Evolutionary conservation across 331 rosid genomes (phyloP).

Genomic region (Cydonia oblonga): DNA sequence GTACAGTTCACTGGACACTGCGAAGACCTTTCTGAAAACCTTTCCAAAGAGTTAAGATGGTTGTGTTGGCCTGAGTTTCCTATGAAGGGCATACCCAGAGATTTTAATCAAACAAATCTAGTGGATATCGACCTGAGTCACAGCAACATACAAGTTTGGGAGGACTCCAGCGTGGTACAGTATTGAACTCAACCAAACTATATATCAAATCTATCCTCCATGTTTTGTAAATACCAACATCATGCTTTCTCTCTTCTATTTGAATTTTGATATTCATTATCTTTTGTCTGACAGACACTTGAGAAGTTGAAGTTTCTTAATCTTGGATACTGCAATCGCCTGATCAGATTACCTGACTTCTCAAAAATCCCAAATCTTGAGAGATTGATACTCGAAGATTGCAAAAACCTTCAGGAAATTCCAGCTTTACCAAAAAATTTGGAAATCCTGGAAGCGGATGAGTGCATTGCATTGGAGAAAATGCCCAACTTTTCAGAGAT

Average conservation of each 20-base stretch:
- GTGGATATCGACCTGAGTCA: constrained; percentile 8
- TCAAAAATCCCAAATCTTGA: background rate
- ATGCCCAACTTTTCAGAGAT: background rate
- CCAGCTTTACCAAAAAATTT: background rate
- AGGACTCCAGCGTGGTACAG: constrained; percentile 3
- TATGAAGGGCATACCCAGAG: background rate
- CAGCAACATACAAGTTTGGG: constrained; percentile 8
- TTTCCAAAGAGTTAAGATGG: constrained; percentile 14
- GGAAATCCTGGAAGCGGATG: background rate
- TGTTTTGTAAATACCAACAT: background rate
- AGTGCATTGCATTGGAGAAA: background rate
- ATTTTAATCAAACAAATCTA: background rate
- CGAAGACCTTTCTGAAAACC: background rate
- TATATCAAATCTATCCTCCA: background rate
- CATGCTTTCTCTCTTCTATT: background rate
- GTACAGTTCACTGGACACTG: background rate
- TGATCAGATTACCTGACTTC: background rate
- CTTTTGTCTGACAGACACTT: background rate
- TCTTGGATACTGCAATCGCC: background rate
- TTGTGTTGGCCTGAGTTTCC: constrained; percentile 19
- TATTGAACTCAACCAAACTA: background rate
- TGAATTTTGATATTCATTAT: background rate
- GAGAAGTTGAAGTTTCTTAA: background rate
- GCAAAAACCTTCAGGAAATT: background rate
- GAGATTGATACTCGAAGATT: background rate